Evolutionary conservation across 129 eudicot species (phyloP).

Genomic region (Oenanthe sinensis): DNA sequence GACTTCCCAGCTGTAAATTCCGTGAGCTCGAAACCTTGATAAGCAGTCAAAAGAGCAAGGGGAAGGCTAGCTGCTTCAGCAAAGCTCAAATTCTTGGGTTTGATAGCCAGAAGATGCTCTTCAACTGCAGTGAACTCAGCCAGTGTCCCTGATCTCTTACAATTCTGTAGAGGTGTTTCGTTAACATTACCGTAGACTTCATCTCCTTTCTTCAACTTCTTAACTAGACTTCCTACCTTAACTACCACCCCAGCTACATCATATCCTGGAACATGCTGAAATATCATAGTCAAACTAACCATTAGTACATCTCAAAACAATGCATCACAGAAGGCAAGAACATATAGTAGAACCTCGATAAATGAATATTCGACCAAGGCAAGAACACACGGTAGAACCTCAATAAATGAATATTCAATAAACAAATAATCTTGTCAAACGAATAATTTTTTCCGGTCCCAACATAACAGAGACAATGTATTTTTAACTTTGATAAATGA

Average conservation of each 20-base stretch:
- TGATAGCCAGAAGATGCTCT: conserved; percentile 64
- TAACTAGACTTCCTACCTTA: conserved; percentile 84
- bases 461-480: no score
- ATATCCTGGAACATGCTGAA: conserved; percentile 74
- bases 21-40: conserved; percentile 73
- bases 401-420: no score
- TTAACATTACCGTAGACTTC: conserved; percentile 74
- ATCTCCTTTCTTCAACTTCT: conserved; percentile 73
- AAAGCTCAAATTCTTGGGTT: conserved; percentile 70
- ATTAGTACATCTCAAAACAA: neutral
- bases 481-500: no score
- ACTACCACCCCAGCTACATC: conserved; percentile 89
- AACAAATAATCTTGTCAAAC: no score
- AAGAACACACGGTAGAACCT: no score
- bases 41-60: conserved; percentile 78
- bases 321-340: neutral
- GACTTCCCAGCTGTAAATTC: conserved; percentile 64
- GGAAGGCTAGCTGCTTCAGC: conserved; percentile 79
- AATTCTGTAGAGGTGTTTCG: conserved; percentile 46
- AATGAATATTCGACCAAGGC: no score
- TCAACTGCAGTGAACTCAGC: conserved; percentile 91
- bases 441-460: no score
- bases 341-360: no score
- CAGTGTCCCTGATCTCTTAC: conserved; percentile 63
- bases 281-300: neutral